These are phyloP conservation scores for Metrosideros polymorpha DNA, from an alignment of 441 rosid genomes.

Conservation along the genomic window DNA sequence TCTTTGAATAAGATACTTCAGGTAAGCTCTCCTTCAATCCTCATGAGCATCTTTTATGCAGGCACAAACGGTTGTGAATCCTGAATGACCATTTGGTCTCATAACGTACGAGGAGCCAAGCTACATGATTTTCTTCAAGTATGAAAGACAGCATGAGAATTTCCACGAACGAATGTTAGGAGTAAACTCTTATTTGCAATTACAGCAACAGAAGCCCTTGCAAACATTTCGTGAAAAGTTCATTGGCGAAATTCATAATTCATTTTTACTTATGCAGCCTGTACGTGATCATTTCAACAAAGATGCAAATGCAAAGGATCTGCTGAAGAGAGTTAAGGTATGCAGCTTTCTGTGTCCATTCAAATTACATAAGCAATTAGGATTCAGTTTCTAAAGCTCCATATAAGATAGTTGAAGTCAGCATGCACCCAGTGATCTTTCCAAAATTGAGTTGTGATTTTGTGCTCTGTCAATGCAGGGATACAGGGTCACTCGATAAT, in stretches of 20 bases:
- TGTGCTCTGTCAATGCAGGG: conserved; percentile 17
- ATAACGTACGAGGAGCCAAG: neutral
- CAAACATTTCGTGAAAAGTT: too few species aligned
- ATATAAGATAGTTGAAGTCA: neutral
- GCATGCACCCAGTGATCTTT: neutral
- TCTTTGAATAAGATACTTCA: conserved; percentile 64
- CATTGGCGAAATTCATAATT: neutral
- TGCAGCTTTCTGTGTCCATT: neutral
- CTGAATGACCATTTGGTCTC: neutral
- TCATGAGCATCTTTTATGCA: neutral
- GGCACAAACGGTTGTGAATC: neutral
- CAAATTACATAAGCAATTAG: neutral
- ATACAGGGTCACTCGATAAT: conserved; percentile 36
- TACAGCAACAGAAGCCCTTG: neutral
- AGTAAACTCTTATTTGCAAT: neutral
- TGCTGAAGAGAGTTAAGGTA: conserved; percentile 72
- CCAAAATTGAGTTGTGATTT: neutral
- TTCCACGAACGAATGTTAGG: neutral
- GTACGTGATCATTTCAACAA: conserved; percentile 68
- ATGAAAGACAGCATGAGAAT: neutral
- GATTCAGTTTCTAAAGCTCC: neutral
- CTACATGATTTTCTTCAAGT: too few species aligned
- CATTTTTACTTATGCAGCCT: conserved; percentile 36
- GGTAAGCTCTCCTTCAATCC: conserved; percentile 22
- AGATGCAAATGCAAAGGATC: conserved; percentile 55